phyloP scores from a whole-genome alignment of 148 eudicot species.

The Rhododendron molle region DNA sequence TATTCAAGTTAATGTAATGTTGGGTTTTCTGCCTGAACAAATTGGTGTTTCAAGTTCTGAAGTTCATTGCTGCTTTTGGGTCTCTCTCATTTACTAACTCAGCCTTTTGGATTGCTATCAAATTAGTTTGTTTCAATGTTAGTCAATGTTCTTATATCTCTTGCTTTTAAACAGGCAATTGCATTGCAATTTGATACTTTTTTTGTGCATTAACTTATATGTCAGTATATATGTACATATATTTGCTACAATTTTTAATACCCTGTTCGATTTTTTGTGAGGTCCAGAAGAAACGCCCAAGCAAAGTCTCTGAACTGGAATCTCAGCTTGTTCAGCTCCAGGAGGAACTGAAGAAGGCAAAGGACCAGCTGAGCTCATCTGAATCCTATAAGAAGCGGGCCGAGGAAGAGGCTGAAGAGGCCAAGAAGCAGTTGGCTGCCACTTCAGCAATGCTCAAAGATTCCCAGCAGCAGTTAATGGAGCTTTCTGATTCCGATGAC shows the following conservation, averaged over 20 bases:
- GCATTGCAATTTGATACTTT: not conserved
- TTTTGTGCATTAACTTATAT: not conserved
- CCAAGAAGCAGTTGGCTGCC: slow-evolving; percentile 53
- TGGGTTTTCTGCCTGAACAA: not conserved
- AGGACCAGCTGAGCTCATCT: slow-evolving; percentile 68
- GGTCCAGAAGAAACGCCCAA: slow-evolving; percentile 55
- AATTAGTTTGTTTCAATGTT: not conserved
- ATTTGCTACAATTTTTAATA: not conserved
- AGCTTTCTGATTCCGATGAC: slow-evolving; percentile 64
- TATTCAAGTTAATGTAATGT: not conserved
- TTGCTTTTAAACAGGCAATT: not conserved
- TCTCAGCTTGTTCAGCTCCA: slow-evolving; percentile 71
- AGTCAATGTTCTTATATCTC: not conserved
- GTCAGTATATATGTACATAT: not conserved
- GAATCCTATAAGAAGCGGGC: slow-evolving; percentile 51
- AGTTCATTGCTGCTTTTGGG: not conserved
- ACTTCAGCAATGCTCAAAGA: slow-evolving; percentile 58
- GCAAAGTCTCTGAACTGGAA: slow-evolving; percentile 62
- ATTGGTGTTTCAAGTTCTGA: not conserved
- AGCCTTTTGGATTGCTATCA: not conserved
- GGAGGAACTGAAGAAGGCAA: slow-evolving; percentile 67
- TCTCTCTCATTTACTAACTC: not conserved
- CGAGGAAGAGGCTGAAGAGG: slow-evolving; percentile 68
- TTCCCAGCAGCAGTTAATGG: slow-evolving; percentile 55
- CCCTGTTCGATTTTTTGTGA: not conserved